Base-by-base conservation (phyloP, 1,284 basidiomycete genomes). In the Irpex sp. region DNA sequence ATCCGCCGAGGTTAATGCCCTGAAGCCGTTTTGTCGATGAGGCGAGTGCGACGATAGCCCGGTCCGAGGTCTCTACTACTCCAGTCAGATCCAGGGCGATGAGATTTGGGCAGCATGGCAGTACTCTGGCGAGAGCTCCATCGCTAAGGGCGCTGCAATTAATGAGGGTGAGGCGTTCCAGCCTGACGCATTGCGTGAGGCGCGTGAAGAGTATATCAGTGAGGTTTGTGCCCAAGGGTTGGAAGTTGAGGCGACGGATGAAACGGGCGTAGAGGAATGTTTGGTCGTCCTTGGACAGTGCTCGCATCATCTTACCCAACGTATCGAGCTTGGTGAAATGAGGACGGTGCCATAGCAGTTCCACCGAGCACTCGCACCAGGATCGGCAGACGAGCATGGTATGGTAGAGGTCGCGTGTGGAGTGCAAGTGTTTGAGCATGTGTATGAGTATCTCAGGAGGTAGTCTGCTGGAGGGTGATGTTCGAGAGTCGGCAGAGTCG, bases 331-430 rank as follows among this genome's bases (percentile, higher is more conserved):
- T 86, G 62, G 85, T 81, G 73, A 97, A 89, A 61, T 83, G 82
- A 15, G 97, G 96, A 70, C 94, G 92, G 76, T 96, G 92, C 97
- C 97, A 99, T 19, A 99, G 83, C 17, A 98, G 83, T 75, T 98
- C 95, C 61, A 97, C 95, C 6, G 94, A 90, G 75, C 95, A 97
- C 71, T 96, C 89, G 79, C 96, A 98, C 96, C 97, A 99, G 11
- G 89, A 83, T 63, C 93, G 89, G 44, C 91, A 96, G 38, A 98
- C 96, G 62, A 92, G 86, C 63, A 97, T 82, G 57, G 87, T 84
- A 65, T 83, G 82, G 67, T 91, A 86, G 49, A 97, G 82, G 77
- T 97, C 93, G 61, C 83, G 82, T 21, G 88, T 80, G 0, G 85
- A 82, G 64, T 92, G 86, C 9, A 99, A 82, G 68, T 95, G 88